phyloP scores from a whole-genome alignment of 164 flowering plant species.

The Stephania japonica region DNA sequence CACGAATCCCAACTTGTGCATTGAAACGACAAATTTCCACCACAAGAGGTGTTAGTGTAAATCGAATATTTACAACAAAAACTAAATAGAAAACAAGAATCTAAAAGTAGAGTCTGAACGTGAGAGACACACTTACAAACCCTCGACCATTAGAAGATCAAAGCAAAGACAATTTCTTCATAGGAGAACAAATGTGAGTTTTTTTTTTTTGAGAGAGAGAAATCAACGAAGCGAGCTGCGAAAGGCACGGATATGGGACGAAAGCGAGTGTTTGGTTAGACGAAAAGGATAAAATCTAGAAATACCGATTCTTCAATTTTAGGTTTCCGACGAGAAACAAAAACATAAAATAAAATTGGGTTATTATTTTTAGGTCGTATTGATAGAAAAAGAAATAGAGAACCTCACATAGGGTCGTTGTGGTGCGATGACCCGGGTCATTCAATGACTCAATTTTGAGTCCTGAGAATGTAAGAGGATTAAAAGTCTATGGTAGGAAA shows the following conservation, averaged over 20 bases:
- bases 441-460: no score
- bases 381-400: not conserved
- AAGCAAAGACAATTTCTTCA: no score
- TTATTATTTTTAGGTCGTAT: not conserved
- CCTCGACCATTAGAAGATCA: not conserved
- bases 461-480: no score
- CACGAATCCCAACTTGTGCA: not conserved
- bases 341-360: no score
- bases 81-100: not conserved
- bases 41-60: not conserved
- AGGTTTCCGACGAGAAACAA: not conserved
- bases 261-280: not conserved
- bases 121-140: not conserved
- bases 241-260: not conserved
- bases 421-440: no score
- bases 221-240: not conserved
- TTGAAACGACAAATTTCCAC: not conserved
- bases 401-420: no score
- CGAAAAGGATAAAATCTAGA: not conserved
- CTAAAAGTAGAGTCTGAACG: not conserved
- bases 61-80: not conserved
- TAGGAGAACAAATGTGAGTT: not conserved
- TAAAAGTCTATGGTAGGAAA: no score
- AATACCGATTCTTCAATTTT: not conserved
- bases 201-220: not conserved